Conservation (phyloP, 257 asterid species). For the Nicotiana tomentosiformis region DNA sequence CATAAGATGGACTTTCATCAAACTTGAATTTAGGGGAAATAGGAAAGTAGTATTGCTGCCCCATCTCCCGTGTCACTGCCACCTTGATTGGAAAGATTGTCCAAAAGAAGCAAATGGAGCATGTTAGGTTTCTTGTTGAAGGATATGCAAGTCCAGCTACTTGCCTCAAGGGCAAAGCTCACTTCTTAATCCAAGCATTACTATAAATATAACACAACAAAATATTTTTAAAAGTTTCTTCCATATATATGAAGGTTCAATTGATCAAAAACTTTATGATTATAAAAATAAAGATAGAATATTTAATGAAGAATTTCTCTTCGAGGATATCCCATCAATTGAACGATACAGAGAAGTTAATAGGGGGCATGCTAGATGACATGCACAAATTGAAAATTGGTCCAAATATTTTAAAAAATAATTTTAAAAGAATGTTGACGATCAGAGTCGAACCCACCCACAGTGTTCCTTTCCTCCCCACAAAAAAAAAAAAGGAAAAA, state of each 20-base stretch:
- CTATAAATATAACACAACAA: neutral
- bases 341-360: neutral
- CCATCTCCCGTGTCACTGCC: neutral
- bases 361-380: neutral
- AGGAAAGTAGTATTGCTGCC: neutral
- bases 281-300: neutral
- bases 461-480: neutral
- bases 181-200: neutral
- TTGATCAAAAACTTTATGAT: neutral
- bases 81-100: neutral
- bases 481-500: no score
- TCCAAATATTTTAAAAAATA: neutral
- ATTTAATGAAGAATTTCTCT: neutral
- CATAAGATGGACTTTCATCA: neutral
- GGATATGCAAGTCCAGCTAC: conserved; percentile 13
- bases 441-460: neutral
- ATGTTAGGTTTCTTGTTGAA: neutral
- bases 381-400: neutral
- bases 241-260: neutral
- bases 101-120: neutral
- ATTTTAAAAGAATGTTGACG: neutral
- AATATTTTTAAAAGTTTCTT: no score
- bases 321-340: conserved; percentile 5
- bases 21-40: neutral
- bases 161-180: conserved; percentile 12